Evolutionary conservation across 352 stramenopile species (phyloP), one percentile per base, ranked within the genome.

Genomic region (Pythium monospermum): DNA sequence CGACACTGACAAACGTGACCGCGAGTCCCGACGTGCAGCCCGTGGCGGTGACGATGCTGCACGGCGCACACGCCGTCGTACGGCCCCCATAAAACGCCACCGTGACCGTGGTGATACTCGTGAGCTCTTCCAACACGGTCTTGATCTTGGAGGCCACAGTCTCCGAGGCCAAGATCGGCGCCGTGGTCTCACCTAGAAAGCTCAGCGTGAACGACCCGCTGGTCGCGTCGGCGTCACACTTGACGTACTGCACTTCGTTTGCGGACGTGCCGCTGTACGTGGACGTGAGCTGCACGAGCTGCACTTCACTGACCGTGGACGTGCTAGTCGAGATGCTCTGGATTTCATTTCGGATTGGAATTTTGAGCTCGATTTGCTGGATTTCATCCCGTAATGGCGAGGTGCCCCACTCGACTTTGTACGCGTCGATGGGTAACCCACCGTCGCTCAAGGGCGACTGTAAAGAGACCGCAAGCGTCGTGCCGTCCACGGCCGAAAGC

Each of bases 391-490:
- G 55, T 52, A 98, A 91, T 15, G 85, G 77, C 25, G 27, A 74
- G 0, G 69, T 76, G 2, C 84, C 87, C 48, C 87, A 97, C 62
- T 98, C 93, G 8, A 98, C 83, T 28, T 73, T 73, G 47, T 97
- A 98, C 7, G 87, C 83, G 46, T 96, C 85, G 7, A 98, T 45
- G 0, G 73, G 59, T 6, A 82, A 61, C 4, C 92, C 94, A 21
- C 95, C 93, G 50, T 96, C 85, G 40, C 85, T 86, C 35, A 77
- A 58, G 15, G 94, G 89, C 5, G 76, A 71, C 28, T 68, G 65
- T 25, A 98, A 69, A 2, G 57, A 54, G 13, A 98, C 73, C 3
- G 75, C 69, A 0, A 98, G 60, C 1, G 83, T 95, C 11, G 85
- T 92, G 12, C 85, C 87, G 52, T 98, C 95, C 12, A 97, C 68